These are phyloP conservation scores for Psilocybe cyanescens DNA, from an alignment of 768 basidiomycete genomes.

Conservation along the genomic window DNA sequence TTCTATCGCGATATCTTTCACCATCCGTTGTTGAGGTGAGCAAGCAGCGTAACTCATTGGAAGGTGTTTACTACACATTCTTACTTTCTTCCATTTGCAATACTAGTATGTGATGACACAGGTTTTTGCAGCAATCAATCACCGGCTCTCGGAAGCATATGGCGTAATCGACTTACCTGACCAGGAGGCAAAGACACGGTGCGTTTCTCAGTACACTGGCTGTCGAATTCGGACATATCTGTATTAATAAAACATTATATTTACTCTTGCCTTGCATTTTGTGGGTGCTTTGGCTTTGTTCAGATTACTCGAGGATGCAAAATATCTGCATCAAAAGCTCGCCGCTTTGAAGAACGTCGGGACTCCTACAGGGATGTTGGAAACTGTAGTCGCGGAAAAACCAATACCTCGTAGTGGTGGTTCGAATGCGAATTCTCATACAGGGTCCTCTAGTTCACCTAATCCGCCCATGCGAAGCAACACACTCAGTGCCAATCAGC, in stretches of 20 bases:
- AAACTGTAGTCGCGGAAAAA: conserved; percentile 86
- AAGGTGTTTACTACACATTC: conserved; percentile 1
- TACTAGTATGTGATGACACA: conserved; percentile 90
- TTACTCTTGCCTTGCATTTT: background rate
- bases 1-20: conserved; percentile 88
- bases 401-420: conserved; percentile 43
- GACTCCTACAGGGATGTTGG: conserved; percentile 77
- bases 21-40: conserved; percentile 81
- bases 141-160: conserved; percentile 88
- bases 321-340: conserved; percentile 76
- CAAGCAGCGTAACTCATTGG: background rate
- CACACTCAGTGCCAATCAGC: conserved; percentile 49
- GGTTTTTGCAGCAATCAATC: conserved; percentile 92
- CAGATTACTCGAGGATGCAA: conserved; percentile 83
- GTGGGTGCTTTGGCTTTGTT: conserved; percentile 12
- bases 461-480: conserved; percentile 36
- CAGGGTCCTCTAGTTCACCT: conserved; percentile 22
- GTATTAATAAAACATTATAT: background rate
- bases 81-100: conserved; percentile 5
- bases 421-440: conserved; percentile 14
- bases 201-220: conserved; percentile 23
- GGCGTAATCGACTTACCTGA: conserved; percentile 79
- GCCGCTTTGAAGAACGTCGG: conserved; percentile 74
- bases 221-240: background rate
- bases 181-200: conserved; percentile 88